Evolutionary conservation across 345 rosid genomes (phyloP).

Genomic region (Brassica rapa): DNA sequence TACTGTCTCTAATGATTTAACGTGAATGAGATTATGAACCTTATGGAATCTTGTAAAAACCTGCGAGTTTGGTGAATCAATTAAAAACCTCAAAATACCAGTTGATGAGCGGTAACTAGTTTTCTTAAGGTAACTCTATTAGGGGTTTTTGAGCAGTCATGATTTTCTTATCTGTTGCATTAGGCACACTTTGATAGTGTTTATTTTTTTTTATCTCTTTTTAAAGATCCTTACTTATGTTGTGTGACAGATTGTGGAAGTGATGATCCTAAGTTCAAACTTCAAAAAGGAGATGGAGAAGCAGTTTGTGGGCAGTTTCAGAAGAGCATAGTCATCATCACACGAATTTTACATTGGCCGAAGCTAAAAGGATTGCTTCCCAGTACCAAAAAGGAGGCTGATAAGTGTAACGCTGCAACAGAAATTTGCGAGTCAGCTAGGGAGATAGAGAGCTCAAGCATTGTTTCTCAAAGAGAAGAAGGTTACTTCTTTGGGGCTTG

Average conservation of each 20-base stretch:
- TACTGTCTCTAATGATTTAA: neutral
- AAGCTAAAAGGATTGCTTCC: constrained; percentile 82
- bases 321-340: constrained; percentile 69
- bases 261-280: constrained; percentile 74
- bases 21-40: neutral
- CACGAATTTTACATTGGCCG: constrained; percentile 70
- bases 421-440: constrained; percentile 80
- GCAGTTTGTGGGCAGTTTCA: constrained; percentile 72
- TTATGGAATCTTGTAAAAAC: neutral
- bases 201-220: neutral
- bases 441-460: constrained; percentile 70
- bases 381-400: constrained; percentile 90
- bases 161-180: neutral
- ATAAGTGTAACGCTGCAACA: constrained; percentile 84
- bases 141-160: constrained; percentile 1
- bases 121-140: neutral
- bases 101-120: neutral
- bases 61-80: neutral
- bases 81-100: neutral
- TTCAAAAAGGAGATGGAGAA: constrained; percentile 89
- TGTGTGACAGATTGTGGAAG: constrained; percentile 69
- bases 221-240: neutral
- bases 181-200: neutral
- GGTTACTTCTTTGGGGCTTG: constrained; percentile 52
- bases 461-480: constrained; percentile 70